Conservation (phyloP, 345 rosid species). For the Moricandia moricandioides region DNA sequence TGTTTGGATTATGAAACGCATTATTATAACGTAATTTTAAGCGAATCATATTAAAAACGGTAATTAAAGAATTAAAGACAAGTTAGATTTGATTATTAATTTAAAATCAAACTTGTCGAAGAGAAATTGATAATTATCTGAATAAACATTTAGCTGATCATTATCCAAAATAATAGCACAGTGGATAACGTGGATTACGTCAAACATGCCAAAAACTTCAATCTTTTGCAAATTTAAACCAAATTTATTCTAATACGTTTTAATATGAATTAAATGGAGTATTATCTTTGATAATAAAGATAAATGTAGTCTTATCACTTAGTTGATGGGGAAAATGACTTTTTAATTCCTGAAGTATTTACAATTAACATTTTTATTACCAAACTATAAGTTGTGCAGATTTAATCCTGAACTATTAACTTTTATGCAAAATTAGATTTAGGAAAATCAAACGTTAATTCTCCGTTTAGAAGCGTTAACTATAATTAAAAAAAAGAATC, state of each 20-base stretch:
- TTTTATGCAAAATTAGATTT: too few relatives aligned
- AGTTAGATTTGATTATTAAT: background rate
- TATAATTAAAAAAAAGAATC: too few relatives aligned
- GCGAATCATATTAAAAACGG: background rate
- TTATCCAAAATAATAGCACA: background rate
- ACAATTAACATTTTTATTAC: too few relatives aligned
- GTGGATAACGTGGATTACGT: background rate
- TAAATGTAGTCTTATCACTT: background rate
- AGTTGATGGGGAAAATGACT: background rate
- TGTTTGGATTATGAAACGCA: background rate
- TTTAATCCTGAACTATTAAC: too few relatives aligned
- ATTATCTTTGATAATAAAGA: background rate
- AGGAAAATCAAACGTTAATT: too few relatives aligned
- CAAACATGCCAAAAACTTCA: background rate
- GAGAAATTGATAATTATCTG: background rate
- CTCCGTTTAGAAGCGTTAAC: too few relatives aligned
- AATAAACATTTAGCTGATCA: background rate
- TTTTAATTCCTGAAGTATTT: too few relatives aligned
- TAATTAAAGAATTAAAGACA: background rate
- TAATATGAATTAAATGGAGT: background rate
- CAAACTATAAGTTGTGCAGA: too few relatives aligned
- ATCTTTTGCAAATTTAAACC: background rate
- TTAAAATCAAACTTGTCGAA: background rate
- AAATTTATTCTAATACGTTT: background rate
- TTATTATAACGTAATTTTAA: background rate